Evolutionary conservation across 768 basidiomycete genomes (phyloP).

Genomic region (Filobasidium wieringae): DNA sequence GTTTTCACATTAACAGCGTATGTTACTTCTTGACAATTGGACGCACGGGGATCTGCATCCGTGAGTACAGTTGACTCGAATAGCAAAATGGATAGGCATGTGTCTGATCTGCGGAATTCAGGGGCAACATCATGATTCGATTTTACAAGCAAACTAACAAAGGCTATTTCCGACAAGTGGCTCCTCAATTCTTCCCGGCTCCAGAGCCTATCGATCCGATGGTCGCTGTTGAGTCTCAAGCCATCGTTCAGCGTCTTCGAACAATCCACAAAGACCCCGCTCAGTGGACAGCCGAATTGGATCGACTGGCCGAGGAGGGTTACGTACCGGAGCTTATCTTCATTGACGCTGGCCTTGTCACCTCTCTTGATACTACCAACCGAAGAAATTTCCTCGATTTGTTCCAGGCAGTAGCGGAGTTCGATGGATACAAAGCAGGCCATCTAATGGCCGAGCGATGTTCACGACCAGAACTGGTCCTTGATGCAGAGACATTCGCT

Average conservation of each 20-base stretch:
- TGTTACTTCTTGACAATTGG: conserved; percentile 96
- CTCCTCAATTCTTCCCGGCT: conserved; percentile 46
- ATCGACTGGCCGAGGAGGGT: conserved; percentile 52
- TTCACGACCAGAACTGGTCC: conserved; percentile 72
- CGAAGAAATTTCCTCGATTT: conserved; percentile 90
- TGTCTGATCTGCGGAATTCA: too few species aligned
- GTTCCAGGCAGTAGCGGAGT: conserved; percentile 88
- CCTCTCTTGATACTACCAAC: conserved; percentile 68
- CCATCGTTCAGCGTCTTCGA: conserved; percentile 60
- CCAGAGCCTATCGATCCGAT: conserved; percentile 32
- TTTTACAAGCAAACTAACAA: conserved; percentile 70
- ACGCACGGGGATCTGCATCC: conserved; percentile 55
- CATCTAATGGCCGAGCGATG: conserved; percentile 94
- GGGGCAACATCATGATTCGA: conserved; percentile 93
- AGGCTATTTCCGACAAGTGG: conserved; percentile 53
- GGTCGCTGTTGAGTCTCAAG: conserved; percentile 20
- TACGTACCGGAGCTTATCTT: conserved; percentile 91
- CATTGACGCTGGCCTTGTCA: conserved; percentile 90
- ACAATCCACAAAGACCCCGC: conserved; percentile 46
- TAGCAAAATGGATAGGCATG: background rate
- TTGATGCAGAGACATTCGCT: conserved; percentile 90
- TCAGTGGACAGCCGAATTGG: conserved; percentile 62
- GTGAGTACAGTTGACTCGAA: conserved; percentile 27
- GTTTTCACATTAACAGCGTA: conserved; percentile 54
- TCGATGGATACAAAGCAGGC: conserved; percentile 90